Evolutionary conservation across 768 basidiomycete species (phyloP).

Genomic region (Amanita subjunquillea): DNA sequence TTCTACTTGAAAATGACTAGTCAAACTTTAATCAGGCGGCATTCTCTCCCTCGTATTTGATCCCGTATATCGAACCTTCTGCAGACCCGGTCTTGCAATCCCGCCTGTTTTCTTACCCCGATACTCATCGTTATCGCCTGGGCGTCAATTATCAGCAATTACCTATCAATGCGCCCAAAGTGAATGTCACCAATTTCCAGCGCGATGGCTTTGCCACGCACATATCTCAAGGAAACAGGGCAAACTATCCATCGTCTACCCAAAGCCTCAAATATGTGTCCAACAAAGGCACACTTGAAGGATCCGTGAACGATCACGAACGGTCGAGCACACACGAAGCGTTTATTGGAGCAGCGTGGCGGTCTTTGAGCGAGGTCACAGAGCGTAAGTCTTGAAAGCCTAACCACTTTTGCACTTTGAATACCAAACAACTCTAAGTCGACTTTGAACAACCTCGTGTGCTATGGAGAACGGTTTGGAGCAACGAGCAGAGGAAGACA

Average conservation of each 20-base stretch:
- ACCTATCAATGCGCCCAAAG: constrained; percentile 75
- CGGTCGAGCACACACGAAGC: constrained; percentile 51
- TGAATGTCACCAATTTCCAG: constrained; percentile 83
- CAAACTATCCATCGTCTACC: constrained; percentile 82
- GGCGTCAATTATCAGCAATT: constrained; percentile 77
- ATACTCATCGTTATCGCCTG: constrained; percentile 80
- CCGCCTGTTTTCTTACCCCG: constrained; percentile 91
- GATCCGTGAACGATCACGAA: constrained; percentile 27
- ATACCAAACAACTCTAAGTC: constrained; percentile 26
- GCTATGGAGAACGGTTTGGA: constrained; percentile 60
- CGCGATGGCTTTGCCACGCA: constrained; percentile 66
- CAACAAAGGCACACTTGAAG: constrained; percentile 35
- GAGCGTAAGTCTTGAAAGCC: constrained; percentile 45
- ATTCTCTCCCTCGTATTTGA: constrained; percentile 79
- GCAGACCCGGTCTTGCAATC: constrained; percentile 91
- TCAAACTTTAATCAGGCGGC: constrained; percentile 36
- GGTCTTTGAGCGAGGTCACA: constrained; percentile 64
- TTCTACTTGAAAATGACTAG: constrained; percentile 10
- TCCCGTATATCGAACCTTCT: constrained; percentile 85
- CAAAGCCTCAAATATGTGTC: constrained; percentile 56
- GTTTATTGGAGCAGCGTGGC: constrained; percentile 61
- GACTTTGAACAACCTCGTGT: constrained; percentile 81
- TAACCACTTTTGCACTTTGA: neutral
- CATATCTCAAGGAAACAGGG: constrained; percentile 73
- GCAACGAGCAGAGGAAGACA: constrained; percentile 45